These are phyloP conservation scores for Daedaleopsis sinensis DNA, from an alignment of 768 basidiomycete species.

Conservation along the genomic window DNA sequence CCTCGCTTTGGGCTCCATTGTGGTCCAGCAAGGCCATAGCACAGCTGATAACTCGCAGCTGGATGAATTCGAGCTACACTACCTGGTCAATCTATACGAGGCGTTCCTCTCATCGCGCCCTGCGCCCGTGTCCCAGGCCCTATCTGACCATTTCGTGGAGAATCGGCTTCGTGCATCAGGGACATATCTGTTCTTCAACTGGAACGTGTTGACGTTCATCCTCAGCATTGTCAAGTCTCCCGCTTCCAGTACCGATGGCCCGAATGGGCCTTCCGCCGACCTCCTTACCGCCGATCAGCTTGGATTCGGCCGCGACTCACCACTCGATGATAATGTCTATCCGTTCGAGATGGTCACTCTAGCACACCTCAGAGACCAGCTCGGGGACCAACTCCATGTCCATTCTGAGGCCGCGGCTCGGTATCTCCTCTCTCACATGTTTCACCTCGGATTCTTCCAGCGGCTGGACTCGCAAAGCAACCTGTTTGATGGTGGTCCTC, in stretches of 20 bases:
- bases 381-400: slow-evolving; percentile 62
- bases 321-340: slow-evolving; percentile 36
- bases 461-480: slow-evolving; percentile 40
- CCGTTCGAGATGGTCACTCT: slow-evolving; percentile 63
- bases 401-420: slow-evolving; percentile 54
- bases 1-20: slow-evolving; percentile 63
- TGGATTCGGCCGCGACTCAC: slow-evolving; percentile 23
- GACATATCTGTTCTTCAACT: slow-evolving; percentile 64
- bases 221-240: slow-evolving; percentile 55
- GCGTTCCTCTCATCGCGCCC: slow-evolving; percentile 47
- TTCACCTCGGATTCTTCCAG: slow-evolving; percentile 64
- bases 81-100: slow-evolving; percentile 51
- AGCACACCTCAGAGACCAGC: slow-evolving; percentile 59
- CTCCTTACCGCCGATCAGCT: slow-evolving; percentile 48
- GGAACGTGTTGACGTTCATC: slow-evolving; percentile 65
- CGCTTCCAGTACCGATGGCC: slow-evolving; percentile 15
- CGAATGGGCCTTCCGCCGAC: slow-evolving; percentile 38
- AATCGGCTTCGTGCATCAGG: slow-evolving; percentile 43
- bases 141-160: slow-evolving; percentile 58
- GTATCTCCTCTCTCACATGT: slow-evolving; percentile 59
- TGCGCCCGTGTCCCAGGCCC: slow-evolving; percentile 46
- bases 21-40: slow-evolving; percentile 41
- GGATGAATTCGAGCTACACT: slow-evolving; percentile 65
- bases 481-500: slow-evolving; percentile 40
- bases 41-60: slow-evolving; percentile 34